phyloP scores from a whole-genome alignment of 306 rosid species.

The Luffa acutangula region DNA sequence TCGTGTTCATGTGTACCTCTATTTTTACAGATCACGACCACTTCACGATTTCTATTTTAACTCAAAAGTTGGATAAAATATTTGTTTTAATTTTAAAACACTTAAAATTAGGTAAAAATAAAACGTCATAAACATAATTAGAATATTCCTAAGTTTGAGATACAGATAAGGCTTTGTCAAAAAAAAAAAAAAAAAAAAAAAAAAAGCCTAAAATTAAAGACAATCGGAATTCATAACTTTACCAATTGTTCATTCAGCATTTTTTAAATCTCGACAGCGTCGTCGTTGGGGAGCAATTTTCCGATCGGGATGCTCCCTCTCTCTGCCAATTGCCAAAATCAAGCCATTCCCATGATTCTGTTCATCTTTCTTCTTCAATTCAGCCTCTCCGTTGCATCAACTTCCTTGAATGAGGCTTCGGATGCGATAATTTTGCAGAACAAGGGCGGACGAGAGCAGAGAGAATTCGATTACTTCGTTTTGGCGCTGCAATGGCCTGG shows the following conservation, averaged over 20 bases:
- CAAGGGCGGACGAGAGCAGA: slow-evolving; percentile 17
- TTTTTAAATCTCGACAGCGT: neutral
- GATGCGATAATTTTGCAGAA: neutral
- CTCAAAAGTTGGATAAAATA: too few relatives aligned
- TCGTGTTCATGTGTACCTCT: too few relatives aligned
- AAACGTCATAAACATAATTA: too few relatives aligned
- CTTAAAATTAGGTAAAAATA: too few relatives aligned
- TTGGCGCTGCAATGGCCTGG: slow-evolving; percentile 90
- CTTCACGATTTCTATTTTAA: too few relatives aligned
- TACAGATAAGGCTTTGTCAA: too few relatives aligned
- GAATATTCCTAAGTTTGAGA: too few relatives aligned
- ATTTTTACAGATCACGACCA: too few relatives aligned
- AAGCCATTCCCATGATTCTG: neutral
- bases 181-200: too few relatives aligned
- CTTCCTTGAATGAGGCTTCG: neutral
- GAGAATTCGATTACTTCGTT: slow-evolving; percentile 81
- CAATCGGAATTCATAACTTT: neutral
- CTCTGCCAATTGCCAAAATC: neutral
- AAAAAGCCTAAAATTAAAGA: neutral
- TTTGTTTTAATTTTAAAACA: too few relatives aligned
- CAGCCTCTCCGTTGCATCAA: neutral
- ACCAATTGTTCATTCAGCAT: neutral
- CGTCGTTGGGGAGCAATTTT: neutral
- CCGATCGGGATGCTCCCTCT: neutral
- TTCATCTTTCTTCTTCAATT: slow-evolving; percentile 3